Base-by-base conservation (phyloP, 768 basidiomycete genomes). In the Collybiopsis luxurians region DNA sequence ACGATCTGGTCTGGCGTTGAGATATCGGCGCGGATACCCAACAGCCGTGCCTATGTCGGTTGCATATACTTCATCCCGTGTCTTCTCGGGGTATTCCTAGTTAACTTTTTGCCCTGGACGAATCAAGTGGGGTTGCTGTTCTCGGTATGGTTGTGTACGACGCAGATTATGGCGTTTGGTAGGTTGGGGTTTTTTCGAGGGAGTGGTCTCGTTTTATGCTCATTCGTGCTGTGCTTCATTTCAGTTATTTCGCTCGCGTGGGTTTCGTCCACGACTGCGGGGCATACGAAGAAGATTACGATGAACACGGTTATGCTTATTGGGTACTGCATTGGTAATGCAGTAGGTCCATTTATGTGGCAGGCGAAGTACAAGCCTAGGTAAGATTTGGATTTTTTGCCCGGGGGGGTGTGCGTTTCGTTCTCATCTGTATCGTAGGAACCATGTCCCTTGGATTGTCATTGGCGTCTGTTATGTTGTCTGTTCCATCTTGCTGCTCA, bases 361-460 rank as follows among this genome's bases (percentile, higher is more conserved):
- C 80, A 40, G 0, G 72, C 13, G 17, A 42, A 80, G 66, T 90
- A 87, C 64, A 79, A 78, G 58, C 89, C 87, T 4, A 78, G 86
- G 86, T 85, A 56, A 21, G 70, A 50, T 19, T 2, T 46, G 58
- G 3, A 7, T 44, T 59, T 6, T 7, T 57, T 24, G 13, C 15
- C 10, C 19, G 27, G 15, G 28, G 28, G 26, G 17, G 31, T 2
- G 4, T 27, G 31, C 15, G 53, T 21, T 17, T 12, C 40, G 9
- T 39, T 42, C 19, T 19, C n/a, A 31, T n/a, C 15, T 58, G 55
- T n/a, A n/a, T n/a, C n/a, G n/a, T 54, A 86, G 87, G 48, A 88
- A 90, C 60, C 85, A 79, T 55, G 67, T 91, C 30, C 90, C 90
- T 2, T 92, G 90, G 90, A 79, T 79, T 51, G 77, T 91, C 62